Evolutionary conservation across 306 rosid genomes (phyloP).

Genomic region (Rosa rugosa): DNA sequence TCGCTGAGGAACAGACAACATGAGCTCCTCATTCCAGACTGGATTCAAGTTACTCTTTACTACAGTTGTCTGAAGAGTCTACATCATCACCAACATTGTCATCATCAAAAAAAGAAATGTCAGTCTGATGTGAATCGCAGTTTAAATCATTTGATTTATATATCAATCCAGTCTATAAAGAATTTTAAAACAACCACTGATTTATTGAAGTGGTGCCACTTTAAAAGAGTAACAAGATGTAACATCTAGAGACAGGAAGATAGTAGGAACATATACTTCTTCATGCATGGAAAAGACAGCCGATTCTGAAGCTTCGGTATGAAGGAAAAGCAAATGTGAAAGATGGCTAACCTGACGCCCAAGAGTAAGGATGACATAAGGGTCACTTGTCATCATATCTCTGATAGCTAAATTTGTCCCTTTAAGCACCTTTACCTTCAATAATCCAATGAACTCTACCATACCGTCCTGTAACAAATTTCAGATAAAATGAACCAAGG

Average conservation of each 20-base stretch:
- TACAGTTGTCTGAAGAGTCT: conserved; percentile 73
- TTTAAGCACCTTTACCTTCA: conserved; percentile 85
- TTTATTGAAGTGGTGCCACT: background rate
- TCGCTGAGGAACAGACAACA: conserved; percentile 86
- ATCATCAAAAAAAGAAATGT: conserved; percentile 7
- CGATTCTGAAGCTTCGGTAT: conserved; percentile 4
- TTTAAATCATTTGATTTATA: background rate
- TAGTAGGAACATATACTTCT: background rate
- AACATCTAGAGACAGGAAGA: background rate
- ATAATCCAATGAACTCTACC: conserved; percentile 88
- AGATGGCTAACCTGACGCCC: conserved; percentile 73
- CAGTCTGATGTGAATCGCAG: background rate
- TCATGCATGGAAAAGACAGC: background rate
- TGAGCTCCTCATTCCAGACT: conserved; percentile 96
- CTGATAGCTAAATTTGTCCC: conserved; percentile 91
- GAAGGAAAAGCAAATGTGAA: conserved; percentile 17
- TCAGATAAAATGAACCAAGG: conserved; percentile 36
- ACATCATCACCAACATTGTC: conserved; percentile 25
- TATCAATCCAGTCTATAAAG: background rate
- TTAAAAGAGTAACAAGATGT: background rate
- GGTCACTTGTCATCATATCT: conserved; percentile 97
- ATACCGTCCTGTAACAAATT: conserved; percentile 73
- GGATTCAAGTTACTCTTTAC: conserved; percentile 87
- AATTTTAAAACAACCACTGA: background rate
- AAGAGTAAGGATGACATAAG: conserved; percentile 83